Base-by-base conservation (phyloP, 768 basidiomycete species). In the Boletus insuetus region DNA sequence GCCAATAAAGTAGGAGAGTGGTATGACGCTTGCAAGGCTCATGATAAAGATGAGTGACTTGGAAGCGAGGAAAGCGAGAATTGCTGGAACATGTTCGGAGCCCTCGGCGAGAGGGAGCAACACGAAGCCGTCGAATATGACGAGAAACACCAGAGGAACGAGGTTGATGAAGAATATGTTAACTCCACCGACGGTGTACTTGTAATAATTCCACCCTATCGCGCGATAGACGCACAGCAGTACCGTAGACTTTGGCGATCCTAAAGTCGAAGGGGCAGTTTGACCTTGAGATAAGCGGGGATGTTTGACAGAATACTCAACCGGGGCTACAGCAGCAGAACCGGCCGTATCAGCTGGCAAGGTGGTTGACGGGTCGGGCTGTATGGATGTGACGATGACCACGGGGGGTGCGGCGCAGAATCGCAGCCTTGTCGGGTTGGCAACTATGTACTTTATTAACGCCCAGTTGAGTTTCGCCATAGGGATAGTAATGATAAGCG, bases 81-180 rank as follows among this genome's bases (percentile, higher is more conserved):
- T 66, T 1, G 79, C 79, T 1, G 90, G 83, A 47, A 90, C 74
- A 51, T 80, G 79, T 48, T 87, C 75, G 29, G 76, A 77, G n/a
- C 73, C 69, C 61, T 94, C 89, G 16, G 81, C 86, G 53, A 85
- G 69, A 0, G 85, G 87, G 22, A 89, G 77, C 22, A 98, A 78
- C 48, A 98, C 77, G 67, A 93, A 83, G 10, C 89, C 94, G 72
- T 95, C 94, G 60, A 98, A 85, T 66, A 98, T 96, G 70, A 91
- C 94, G 75, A 98, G 93, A 75, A 97, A 94, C 12, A 98, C 94
- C 52, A 98, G 72, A 3, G 94, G 89, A 34, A 98, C 68, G 55
- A 98, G 87, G 73, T 98, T 97, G 74, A 99, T 84, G 73, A 99
- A 98, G 56, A 98, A 73, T 69, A 99, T 98, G 79, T 99, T 99